Base-by-base conservation (phyloP, 352 stramenopile genomes). In the Phytopythium cucurbitacearum region DNA sequence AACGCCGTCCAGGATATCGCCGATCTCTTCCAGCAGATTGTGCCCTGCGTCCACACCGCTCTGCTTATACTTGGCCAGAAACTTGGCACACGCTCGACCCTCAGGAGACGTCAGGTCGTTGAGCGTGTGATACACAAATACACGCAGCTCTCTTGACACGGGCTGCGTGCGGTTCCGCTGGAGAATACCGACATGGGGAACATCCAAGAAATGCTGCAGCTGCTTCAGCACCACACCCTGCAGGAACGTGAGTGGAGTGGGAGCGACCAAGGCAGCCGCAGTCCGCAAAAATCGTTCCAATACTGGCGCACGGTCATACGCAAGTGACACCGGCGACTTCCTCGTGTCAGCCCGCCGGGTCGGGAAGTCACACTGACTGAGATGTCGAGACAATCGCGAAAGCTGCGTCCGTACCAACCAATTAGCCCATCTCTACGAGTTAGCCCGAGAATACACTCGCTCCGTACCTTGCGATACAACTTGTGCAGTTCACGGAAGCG, bases 401-500 rank as follows among this genome's bases (percentile, higher is more conserved):
- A 92, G 55, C 81, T 91, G 52, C 0, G 15, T 39, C n/a, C 8
- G 42, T 33, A 46, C 44, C 45, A 58, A 37, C 4, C 8, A 28
- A 12, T 7, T 21, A 21, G 3, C 16, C 5, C 33, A n/a, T 32
- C 32, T 39, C 38, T 13, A 11, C 32, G 15, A 32, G 16, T 33
- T 15, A 46, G 44, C 12, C 0, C 32, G 10, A 46, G 8, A 11
- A 60, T 3, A 38, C n/a, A 21, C 57, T 41, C 7, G 62, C 62
- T 12, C 57, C 21, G 21, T 28, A 91, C 82, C 67, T 91, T 92
- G 48, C 84, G 81, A 55, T 91, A 69, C 3, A 94, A 63, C 52
- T 94, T 94, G 57, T 91, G 73, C 1, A 94, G 62, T 37, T 94
- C 84, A 41, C 83, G 83, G 48, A 91, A 92, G 28, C 84, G 69